Percentiles rank a stretch among this genome's conserved stretches.
phyloP scores from a whole-genome alignment of 768 basidiomycete species.

The Dentipellis fragilis region DNA sequence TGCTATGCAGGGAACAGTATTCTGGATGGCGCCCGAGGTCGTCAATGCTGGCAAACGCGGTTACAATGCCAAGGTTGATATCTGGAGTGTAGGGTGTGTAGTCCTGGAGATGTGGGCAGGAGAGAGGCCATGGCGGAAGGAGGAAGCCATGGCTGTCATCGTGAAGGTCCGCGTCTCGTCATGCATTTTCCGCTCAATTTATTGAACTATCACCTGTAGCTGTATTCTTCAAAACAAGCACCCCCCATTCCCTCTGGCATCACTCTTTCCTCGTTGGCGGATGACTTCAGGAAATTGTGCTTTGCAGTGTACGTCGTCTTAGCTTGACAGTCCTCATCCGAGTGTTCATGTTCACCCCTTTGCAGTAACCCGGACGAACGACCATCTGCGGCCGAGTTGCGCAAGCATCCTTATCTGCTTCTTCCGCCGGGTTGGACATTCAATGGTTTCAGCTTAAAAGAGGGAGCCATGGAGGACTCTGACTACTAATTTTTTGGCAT shows the following conservation, averaged over 20 bases:
- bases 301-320: constrained; percentile 66
- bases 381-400: constrained; percentile 68
- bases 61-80: constrained; percentile 95
- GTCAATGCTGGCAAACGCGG: constrained; percentile 80
- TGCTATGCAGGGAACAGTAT: constrained; percentile 95
- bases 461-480: constrained; percentile 2
- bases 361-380: constrained; percentile 75
- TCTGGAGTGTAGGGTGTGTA: constrained; percentile 99
- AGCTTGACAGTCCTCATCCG: background rate
- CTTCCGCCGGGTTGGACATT: constrained; percentile 71
- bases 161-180: constrained; percentile 56
- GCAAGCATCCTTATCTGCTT: constrained; percentile 68
- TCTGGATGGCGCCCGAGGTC: constrained; percentile 99
- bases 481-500: constrained; percentile 12
- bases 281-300: constrained; percentile 82
- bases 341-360: background rate
- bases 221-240: constrained; percentile 74
- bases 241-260: constrained; percentile 89
- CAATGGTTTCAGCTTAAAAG: constrained; percentile 34
- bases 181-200: background rate
- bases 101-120: constrained; percentile 99
- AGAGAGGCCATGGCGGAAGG: constrained; percentile 87
- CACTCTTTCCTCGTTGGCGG: constrained; percentile 59
- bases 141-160: constrained; percentile 88
- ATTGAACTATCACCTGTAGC: constrained; percentile 29